phyloP scores from a whole-genome alignment of 164 flowering plant genomes.

The Aristolochia fimbriata region DNA sequence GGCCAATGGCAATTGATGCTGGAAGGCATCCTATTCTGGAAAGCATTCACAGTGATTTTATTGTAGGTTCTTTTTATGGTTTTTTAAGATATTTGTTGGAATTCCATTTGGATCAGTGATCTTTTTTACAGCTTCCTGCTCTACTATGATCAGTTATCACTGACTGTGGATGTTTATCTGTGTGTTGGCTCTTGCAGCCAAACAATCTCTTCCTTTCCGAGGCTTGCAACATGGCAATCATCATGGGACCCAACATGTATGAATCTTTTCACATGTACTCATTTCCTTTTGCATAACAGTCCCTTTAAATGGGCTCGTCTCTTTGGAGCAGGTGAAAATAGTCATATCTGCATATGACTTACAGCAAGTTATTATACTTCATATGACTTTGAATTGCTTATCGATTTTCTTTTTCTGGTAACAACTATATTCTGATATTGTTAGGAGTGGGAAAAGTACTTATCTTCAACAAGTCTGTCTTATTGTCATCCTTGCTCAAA shows the following conservation, averaged over 20 bases:
- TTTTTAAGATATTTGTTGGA: not conserved
- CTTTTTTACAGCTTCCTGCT: not conserved
- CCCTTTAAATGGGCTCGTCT: not conserved
- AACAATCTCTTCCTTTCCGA: slow-evolving; percentile 91
- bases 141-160: not conserved
- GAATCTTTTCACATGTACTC: slow-evolving; percentile 8
- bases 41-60: slow-evolving; percentile 67
- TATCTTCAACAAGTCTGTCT: slow-evolving; percentile 98
- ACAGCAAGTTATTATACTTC: too few relatives aligned
- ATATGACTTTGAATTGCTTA: not conserved
- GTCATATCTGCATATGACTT: too few relatives aligned
- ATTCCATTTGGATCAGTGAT: not conserved
- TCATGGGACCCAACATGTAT: slow-evolving; percentile 98
- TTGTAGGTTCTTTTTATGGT: slow-evolving; percentile 39
- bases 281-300: not conserved
- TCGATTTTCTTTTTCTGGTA: slow-evolving; percentile 2
- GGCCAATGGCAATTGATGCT: slow-evolving; percentile 92
- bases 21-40: slow-evolving; percentile 97
- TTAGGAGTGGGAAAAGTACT: slow-evolving; percentile 99
- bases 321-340: too few relatives aligned
- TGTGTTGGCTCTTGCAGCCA: slow-evolving; percentile 45
- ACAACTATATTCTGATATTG: too few relatives aligned
- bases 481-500: slow-evolving; percentile 87
- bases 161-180: not conserved
- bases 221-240: slow-evolving; percentile 86